Conservation (phyloP, 2,329 filamentous ascomycete genomes). For the Pyrenophora tritici-repentis region DNA sequence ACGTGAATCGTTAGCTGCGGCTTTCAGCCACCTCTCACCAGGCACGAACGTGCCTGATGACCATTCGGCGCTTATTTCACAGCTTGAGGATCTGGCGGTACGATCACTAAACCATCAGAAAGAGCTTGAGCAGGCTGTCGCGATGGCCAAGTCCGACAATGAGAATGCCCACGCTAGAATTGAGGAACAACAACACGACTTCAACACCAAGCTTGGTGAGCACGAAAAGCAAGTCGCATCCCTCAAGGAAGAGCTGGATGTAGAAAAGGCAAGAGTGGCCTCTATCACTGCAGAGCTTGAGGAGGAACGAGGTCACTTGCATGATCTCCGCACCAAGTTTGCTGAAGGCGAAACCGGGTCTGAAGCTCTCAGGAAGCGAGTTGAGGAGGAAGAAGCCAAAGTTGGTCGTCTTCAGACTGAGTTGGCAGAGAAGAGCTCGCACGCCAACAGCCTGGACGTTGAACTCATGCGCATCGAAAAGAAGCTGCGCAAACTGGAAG, state of each 20-base stretch:
- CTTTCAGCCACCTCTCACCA: slow-evolving; percentile 48
- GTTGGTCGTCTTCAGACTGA: slow-evolving; percentile 70
- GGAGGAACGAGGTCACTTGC: slow-evolving; percentile 72
- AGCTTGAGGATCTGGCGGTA: slow-evolving; percentile 53
- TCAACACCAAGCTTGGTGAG: slow-evolving; percentile 45
- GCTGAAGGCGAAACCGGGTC: slow-evolving; percentile 84
- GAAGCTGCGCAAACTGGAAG: slow-evolving; percentile 62
- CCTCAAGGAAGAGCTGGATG: slow-evolving; percentile 51
- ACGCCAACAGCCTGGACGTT: slow-evolving; percentile 74
- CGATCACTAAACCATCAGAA: slow-evolving; percentile 51
- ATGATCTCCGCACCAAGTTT: slow-evolving; percentile 70
- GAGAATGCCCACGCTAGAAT: slow-evolving; percentile 47
- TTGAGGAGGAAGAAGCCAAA: slow-evolving; percentile 76
- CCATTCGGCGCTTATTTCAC: slow-evolving; percentile 44
- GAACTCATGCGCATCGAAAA: slow-evolving; percentile 72
- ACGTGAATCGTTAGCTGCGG: slow-evolving; percentile 35
- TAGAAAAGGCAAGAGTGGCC: slow-evolving; percentile 54
- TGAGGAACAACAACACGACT: slow-evolving; percentile 47
- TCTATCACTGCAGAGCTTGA: slow-evolving; percentile 59
- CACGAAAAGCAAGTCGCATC: slow-evolving; percentile 46
- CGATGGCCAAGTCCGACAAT: slow-evolving; percentile 54
- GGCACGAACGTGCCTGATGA: slow-evolving; percentile 43
- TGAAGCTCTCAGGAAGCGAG: slow-evolving; percentile 73
- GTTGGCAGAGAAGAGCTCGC: slow-evolving; percentile 75
- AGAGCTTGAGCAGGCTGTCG: slow-evolving; percentile 54